Evolutionary conservation across 768 basidiomycete species (phyloP).

Genomic region (Pleurotus giganteus): DNA sequence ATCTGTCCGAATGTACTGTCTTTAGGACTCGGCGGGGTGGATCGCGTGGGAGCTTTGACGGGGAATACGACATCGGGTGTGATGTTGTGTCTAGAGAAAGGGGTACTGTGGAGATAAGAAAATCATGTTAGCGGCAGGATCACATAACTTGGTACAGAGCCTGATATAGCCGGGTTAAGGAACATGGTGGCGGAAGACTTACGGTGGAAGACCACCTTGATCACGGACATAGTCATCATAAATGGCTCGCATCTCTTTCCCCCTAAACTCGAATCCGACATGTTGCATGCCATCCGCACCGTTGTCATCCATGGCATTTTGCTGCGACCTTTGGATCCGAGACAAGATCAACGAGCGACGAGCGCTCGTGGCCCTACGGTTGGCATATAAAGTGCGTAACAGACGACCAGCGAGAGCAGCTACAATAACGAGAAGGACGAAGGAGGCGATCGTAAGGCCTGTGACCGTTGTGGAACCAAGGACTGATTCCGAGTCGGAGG

Average conservation of each 20-base stretch:
- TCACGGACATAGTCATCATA: slow-evolving; percentile 3
- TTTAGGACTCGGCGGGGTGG: slow-evolving; percentile 1
- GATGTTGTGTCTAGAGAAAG: slow-evolving; percentile 3
- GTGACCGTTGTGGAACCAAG: neutral
- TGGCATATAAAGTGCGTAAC: neutral
- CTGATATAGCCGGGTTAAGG: neutral
- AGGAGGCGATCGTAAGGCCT: neutral
- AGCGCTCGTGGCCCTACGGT: neutral
- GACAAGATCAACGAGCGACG: slow-evolving; percentile 1
- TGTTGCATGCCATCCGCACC: neutral
- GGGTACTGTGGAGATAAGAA: neutral
- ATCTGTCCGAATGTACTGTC: neutral
- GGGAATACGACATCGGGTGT: slow-evolving; percentile 4
- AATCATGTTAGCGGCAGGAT: neutral
- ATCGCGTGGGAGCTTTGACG: neutral
- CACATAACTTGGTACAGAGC: neutral
- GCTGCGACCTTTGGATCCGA: neutral
- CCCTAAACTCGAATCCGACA: neutral
- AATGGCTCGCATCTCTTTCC: slow-evolving; percentile 4
- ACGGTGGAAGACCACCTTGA: slow-evolving; percentile 2
- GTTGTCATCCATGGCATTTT: neutral
- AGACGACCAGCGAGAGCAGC: neutral
- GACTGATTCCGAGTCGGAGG: neutral
- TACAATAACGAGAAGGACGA: neutral
- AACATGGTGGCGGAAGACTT: neutral